A percentile compares a stretch with the other conserved stretches of the same genome.
phyloP scores from a whole-genome alignment of 805 yeast species.

The Pichia insulana region DNA sequence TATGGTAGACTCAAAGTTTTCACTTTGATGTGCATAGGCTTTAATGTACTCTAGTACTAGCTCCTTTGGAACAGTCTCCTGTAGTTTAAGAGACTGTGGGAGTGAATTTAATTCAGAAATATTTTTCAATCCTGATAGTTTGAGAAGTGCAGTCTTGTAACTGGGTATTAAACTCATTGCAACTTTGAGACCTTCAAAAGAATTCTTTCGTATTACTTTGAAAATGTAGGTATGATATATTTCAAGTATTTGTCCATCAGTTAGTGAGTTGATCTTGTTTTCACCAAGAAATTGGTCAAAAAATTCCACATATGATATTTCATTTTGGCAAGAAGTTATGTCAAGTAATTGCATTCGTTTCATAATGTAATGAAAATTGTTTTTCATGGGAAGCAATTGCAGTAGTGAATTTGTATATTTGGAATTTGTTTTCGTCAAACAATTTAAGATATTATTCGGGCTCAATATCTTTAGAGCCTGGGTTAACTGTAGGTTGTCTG shows the following conservation, averaged over 20 bases:
- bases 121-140: not conserved
- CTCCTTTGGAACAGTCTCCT: not conserved
- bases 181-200: not conserved
- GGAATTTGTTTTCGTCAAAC: too few relatives aligned
- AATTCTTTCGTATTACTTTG: not conserved
- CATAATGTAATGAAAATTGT: too few relatives aligned
- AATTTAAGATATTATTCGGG: conserved; percentile 1
- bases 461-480: not conserved
- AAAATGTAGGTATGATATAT: not conserved
- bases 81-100: too few relatives aligned
- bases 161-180: conserved; percentile 3
- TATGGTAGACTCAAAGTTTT: not conserved
- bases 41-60: not conserved
- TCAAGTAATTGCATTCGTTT: too few relatives aligned
- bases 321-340: not conserved
- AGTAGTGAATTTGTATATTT: too few relatives aligned
- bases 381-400: too few relatives aligned
- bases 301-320: not conserved
- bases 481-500: too few relatives aligned
- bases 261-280: not conserved
- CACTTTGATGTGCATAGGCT: not conserved
- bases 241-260: not conserved
- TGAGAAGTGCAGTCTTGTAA: not conserved
- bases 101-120: too few relatives aligned
- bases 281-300: not conserved